These are phyloP conservation scores for Rhododendron vialii DNA, from an alignment of 148 eudicot species.

Conservation along the genomic window DNA sequence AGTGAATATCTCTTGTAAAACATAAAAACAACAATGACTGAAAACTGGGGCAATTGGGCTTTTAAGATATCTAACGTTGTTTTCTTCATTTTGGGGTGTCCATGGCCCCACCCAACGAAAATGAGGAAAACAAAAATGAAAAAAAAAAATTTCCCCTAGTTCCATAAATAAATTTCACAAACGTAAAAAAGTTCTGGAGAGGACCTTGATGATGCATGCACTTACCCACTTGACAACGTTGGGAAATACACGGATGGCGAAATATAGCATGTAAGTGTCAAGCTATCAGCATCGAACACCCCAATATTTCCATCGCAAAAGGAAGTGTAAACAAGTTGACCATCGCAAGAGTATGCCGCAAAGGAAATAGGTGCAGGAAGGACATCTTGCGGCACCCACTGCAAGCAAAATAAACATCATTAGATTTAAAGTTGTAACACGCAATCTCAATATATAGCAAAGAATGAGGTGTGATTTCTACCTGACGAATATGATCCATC, in stretches of 20 bases:
- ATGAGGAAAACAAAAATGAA: no score
- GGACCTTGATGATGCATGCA: not conserved
- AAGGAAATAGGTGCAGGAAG: conserved; percentile 65
- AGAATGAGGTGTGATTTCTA: conserved; percentile 14
- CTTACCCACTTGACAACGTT: conserved; percentile 67
- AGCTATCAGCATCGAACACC: conserved; percentile 68
- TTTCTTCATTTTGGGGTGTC: no score
- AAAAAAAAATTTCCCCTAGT: not conserved
- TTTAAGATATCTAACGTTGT: no score
- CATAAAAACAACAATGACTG: no score
- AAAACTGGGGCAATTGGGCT: no score
- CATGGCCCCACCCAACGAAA: no score
- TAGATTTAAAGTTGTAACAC: not conserved
- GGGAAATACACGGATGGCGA: conserved; percentile 58
- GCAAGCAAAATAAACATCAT: conserved; percentile 21
- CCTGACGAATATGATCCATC: conserved; percentile 79
- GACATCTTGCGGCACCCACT: conserved; percentile 87
- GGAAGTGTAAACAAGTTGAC: conserved; percentile 61
- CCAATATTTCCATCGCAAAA: conserved; percentile 72
- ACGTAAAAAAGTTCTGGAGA: not conserved
- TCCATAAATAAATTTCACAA: not conserved
- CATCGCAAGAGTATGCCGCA: conserved; percentile 78
- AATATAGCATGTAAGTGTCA: conserved; percentile 65
- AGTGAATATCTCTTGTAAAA: no score
- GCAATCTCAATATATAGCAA: not conserved